Percentiles rank a stretch among this genome's conserved stretches.
These are phyloP conservation scores for Persicaria maculosa DNA, from an alignment of 148 eudicot genomes.

Conservation along the genomic window DNA sequence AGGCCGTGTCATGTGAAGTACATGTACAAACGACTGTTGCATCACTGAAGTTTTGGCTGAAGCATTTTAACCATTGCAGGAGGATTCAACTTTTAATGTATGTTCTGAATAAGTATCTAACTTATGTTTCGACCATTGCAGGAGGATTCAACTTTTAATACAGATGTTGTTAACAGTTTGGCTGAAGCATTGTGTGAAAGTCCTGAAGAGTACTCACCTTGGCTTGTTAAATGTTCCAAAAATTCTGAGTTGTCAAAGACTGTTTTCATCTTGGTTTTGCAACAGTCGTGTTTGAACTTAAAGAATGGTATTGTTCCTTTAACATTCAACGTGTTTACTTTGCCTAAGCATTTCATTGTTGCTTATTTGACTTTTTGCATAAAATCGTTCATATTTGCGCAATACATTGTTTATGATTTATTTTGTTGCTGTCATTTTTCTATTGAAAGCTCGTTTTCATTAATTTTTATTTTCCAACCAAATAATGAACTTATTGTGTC, in stretches of 20 bases:
- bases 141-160: conserved; percentile 40
- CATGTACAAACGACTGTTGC: neutral
- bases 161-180: conserved; percentile 38
- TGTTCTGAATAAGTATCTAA: neutral
- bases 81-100: neutral
- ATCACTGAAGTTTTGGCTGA: neutral
- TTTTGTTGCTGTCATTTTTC: too few relatives aligned
- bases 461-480: too few relatives aligned
- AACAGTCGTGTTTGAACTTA: conserved; percentile 38
- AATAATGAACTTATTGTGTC: neutral
- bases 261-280: conserved; percentile 47
- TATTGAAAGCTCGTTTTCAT: too few relatives aligned
- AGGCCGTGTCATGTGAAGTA: neutral
- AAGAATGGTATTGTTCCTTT: conserved; percentile 33
- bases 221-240: conserved; percentile 63
- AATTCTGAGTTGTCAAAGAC: conserved; percentile 56
- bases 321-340: neutral
- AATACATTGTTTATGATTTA: neutral
- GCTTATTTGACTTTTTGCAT: neutral
- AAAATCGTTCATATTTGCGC: neutral
- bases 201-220: conserved; percentile 39
- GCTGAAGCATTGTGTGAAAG: conserved; percentile 35
- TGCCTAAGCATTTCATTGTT: neutral
- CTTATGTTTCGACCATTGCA: conserved; percentile 17
- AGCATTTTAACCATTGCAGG: too few relatives aligned